Percentiles rank a stretch among this genome's conserved stretches.
These are phyloP conservation scores for Rehmannia glutinosa DNA, from an alignment of 257 asterid genomes.

Conservation along the genomic window DNA sequence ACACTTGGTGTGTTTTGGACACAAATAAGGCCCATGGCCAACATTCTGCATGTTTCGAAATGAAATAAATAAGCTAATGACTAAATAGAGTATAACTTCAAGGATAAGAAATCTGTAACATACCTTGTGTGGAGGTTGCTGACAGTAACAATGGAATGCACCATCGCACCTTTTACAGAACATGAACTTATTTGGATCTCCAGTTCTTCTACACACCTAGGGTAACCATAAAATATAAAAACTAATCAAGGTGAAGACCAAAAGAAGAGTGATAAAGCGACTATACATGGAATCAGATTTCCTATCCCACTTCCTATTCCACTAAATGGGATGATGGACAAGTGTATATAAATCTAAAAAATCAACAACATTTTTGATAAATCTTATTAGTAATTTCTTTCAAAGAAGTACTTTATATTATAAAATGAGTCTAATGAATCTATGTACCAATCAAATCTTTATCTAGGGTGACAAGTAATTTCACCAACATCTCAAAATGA, in stretches of 20 bases:
- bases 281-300: no score
- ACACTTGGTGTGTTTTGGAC: conserved; percentile 94
- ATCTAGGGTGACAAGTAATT: no score
- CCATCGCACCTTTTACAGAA: conserved; percentile 97
- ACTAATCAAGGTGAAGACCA: background rate
- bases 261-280: conserved; percentile 7
- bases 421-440: no score
- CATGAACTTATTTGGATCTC: conserved; percentile 92
- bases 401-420: no score
- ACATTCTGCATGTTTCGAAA: conserved; percentile 60
- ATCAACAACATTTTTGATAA: no score
- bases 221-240: conserved; percentile 15
- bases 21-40: conserved; percentile 86
- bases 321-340: no score
- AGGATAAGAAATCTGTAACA: conserved; percentile 7
- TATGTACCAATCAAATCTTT: no score
- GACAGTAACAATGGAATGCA: conserved; percentile 93
- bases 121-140: conserved; percentile 99
- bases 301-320: no score
- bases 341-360: no score
- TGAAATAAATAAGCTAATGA: conserved; percentile 21
- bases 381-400: no score
- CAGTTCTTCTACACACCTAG: conserved; percentile 85
- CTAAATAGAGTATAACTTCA: background rate
- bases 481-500: conserved; percentile 5